These are phyloP conservation scores for Boletus sp. DNA, from an alignment of 1,284 basidiomycete species.

Conservation along the genomic window DNA sequence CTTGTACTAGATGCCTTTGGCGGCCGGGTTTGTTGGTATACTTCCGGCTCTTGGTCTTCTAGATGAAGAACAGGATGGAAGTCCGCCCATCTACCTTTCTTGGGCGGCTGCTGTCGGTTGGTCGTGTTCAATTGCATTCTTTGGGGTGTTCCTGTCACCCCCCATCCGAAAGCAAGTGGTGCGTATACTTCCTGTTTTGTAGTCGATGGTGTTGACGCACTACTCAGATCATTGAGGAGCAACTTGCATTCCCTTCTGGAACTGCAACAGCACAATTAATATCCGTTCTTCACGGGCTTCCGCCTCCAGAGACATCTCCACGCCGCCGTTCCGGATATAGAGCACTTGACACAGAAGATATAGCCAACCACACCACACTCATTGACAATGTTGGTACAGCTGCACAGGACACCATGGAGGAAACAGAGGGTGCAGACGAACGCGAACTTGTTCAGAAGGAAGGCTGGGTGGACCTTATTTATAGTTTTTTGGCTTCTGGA, in stretches of 20 bases:
- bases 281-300: constrained; percentile 80
- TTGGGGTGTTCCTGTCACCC: constrained; percentile 92
- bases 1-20: constrained; percentile 70
- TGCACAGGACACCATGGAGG: constrained; percentile 4
- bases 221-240: constrained; percentile 83
- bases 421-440: constrained; percentile 32
- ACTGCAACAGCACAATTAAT: constrained; percentile 97
- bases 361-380: constrained; percentile 1
- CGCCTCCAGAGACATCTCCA: constrained; percentile 55
- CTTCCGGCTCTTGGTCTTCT: constrained; percentile 86
- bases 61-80: constrained; percentile 70
- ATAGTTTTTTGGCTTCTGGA: constrained; percentile 73
- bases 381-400: constrained; percentile 1
- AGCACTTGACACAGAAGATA: constrained; percentile 38
- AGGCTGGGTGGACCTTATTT: constrained; percentile 70
- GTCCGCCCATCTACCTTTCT: constrained; percentile 68
- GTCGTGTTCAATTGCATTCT: constrained; percentile 88
- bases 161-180: constrained; percentile 92
- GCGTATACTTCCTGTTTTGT: constrained; percentile 27
- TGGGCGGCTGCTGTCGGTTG: constrained; percentile 74
- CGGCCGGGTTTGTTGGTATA: constrained; percentile 93
- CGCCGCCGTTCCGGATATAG: constrained; percentile 55
- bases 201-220: neutral
- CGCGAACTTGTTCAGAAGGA: constrained; percentile 48
- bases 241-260: constrained; percentile 90